These are phyloP conservation scores for Trichoderma koningii DNA, from an alignment of 2,329 filamentous ascomycete species.

Conservation along the genomic window DNA sequence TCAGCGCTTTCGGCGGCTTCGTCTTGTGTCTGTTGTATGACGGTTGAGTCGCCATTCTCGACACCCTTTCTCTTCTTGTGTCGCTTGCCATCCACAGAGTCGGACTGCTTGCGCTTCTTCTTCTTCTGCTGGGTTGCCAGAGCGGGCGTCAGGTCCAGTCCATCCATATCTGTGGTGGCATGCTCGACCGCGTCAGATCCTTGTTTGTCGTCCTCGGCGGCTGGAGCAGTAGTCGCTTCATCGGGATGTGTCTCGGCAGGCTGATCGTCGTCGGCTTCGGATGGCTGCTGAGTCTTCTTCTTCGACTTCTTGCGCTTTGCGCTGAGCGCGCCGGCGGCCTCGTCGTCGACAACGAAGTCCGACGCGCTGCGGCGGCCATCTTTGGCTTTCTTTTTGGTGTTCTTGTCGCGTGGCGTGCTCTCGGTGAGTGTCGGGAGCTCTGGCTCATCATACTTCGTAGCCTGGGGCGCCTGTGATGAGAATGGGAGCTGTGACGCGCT, in stretches of 20 bases:
- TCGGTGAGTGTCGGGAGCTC: conserved; percentile 29
- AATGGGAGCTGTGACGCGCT: conserved; percentile 39
- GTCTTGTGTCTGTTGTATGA: conserved; percentile 30
- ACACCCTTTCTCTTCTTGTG: conserved; percentile 40
- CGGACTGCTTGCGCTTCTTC: conserved; percentile 41
- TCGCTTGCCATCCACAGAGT: conserved; percentile 37
- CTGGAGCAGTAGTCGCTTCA: neutral
- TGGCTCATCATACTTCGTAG: conserved; percentile 36
- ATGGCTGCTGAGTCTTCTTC: conserved; percentile 29
- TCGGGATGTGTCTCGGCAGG: neutral
- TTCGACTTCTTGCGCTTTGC: conserved; percentile 37
- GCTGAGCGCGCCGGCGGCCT: conserved; percentile 31
- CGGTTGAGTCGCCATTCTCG: conserved; percentile 30
- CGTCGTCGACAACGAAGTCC: conserved; percentile 27
- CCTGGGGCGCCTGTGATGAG: conserved; percentile 39
- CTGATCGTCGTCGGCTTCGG: conserved; percentile 26
- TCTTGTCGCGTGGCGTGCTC: conserved; percentile 40
- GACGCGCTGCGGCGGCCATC: conserved; percentile 15
- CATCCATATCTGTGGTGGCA: conserved; percentile 24
- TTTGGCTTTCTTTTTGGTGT: conserved; percentile 37
- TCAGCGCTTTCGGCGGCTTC: conserved; percentile 23
- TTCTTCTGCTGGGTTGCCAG: conserved; percentile 36
- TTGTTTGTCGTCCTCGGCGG: neutral
- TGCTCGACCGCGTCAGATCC: conserved; percentile 2
- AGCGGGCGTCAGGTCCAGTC: conserved; percentile 30